A percentile compares a stretch with the other conserved stretches of the same genome.
These are phyloP conservation scores for Solanum microdontum DNA, from an alignment of 257 asterid species.

Conservation along the genomic window DNA sequence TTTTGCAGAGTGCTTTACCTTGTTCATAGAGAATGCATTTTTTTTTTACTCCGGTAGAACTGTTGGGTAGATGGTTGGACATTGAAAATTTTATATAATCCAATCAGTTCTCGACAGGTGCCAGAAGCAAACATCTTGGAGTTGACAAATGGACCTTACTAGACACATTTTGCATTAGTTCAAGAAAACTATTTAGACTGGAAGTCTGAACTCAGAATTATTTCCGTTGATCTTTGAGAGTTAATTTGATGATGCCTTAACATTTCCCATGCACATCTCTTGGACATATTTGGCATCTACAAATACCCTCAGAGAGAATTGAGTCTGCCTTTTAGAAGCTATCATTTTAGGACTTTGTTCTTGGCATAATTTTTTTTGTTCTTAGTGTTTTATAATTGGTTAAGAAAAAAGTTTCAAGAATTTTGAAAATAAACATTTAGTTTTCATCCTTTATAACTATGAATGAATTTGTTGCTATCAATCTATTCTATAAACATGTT, in stretches of 20 bases:
- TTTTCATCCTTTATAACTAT: not conserved
- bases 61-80: not conserved
- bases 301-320: not conserved
- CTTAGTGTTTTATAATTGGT: not conserved
- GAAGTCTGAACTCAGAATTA: not conserved
- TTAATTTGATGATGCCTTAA: not conserved
- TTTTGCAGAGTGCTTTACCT: not conserved
- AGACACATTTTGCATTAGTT: not conserved
- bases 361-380: not conserved
- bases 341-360: not conserved
- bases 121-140: not conserved
- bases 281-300: not conserved
- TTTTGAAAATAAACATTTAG: not conserved
- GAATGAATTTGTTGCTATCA: not conserved
- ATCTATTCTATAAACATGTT: conserved; percentile 8
- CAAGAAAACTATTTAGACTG: not conserved
- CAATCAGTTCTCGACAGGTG: not conserved
- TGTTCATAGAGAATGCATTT: not conserved
- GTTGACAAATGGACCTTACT: not conserved
- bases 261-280: not conserved
- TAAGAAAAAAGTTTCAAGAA: not conserved
- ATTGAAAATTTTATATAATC: not conserved
- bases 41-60: not conserved
- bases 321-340: not conserved
- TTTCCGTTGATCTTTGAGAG: not conserved